phyloP scores from a whole-genome alignment of 768 basidiomycete species.

The Cantharellus cinnabarinus region DNA sequence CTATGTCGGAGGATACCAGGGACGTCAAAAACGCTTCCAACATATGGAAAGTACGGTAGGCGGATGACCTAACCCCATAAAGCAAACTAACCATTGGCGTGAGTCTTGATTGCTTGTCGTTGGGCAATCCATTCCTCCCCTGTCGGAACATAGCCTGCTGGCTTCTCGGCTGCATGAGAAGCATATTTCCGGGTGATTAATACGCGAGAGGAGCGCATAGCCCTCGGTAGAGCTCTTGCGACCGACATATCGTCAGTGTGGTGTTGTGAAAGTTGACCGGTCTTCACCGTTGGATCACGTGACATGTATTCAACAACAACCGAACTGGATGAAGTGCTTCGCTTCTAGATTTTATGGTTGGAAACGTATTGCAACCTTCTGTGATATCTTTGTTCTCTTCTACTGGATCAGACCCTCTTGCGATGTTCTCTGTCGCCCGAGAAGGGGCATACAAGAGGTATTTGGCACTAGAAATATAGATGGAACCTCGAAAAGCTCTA shows the following conservation, averaged over 20 bases:
- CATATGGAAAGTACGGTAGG: not conserved
- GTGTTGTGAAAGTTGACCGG: no score
- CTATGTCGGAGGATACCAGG: constrained; percentile 20
- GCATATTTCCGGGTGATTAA: not conserved
- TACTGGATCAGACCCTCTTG: not conserved
- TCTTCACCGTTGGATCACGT: no score
- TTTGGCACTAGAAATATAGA: not conserved
- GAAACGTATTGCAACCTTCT: not conserved
- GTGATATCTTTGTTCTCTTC: not conserved
- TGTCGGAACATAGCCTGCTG: not conserved
- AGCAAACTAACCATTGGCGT: constrained; percentile 35
- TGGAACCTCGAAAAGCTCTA: constrained; percentile 14
- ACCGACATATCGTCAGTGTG: not conserved
- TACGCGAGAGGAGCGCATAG: not conserved
- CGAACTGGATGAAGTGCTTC: no score
- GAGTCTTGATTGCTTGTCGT: constrained; percentile 37
- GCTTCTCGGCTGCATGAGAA: not conserved
- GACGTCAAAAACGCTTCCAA: constrained; percentile 2
- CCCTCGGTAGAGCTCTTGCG: not conserved
- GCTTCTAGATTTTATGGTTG: not conserved
- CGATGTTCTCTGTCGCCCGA: not conserved
- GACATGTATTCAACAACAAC: no score
- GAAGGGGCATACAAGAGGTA: not conserved
- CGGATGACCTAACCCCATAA: not conserved
- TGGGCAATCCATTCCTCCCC: constrained; percentile 25